Conservation (phyloP, 1,284 basidiomycete species). For the Volvariella surrecta region DNA sequence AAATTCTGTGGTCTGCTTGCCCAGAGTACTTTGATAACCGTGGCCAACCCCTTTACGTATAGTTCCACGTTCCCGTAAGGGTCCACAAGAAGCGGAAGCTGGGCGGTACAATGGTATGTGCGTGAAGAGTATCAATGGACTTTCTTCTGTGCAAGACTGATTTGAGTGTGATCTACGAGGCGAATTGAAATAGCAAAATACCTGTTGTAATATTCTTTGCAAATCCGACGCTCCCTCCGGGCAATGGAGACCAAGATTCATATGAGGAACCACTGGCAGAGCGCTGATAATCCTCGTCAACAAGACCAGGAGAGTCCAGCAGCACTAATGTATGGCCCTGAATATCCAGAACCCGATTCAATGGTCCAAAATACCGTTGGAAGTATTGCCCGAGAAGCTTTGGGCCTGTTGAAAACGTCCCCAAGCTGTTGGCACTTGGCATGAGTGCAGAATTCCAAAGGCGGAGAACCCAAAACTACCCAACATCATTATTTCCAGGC, state of each 20-base stretch:
- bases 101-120: constrained; percentile 80
- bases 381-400: constrained; percentile 47
- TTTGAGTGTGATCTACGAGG: constrained; percentile 11
- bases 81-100: constrained; percentile 65
- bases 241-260: constrained; percentile 52
- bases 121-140: constrained; percentile 62
- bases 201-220: constrained; percentile 50
- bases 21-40: constrained; percentile 79
- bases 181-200: constrained; percentile 18
- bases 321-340: constrained; percentile 66
- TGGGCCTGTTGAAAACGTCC: constrained; percentile 41
- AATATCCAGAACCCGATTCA: constrained; percentile 41
- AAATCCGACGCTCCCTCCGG: constrained; percentile 63
- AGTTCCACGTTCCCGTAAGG: constrained; percentile 61
- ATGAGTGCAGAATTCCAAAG: constrained; percentile 6
- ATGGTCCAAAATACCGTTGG: constrained; percentile 43
- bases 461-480: constrained; percentile 29
- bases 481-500: constrained; percentile 86
- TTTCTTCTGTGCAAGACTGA: constrained; percentile 16
- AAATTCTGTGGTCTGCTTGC: constrained; percentile 64
- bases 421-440: constrained; percentile 34
- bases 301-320: constrained; percentile 63
- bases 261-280: constrained; percentile 41
- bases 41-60: constrained; percentile 69
- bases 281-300: constrained; percentile 70